Conservation (phyloP, 2,329 filamentous ascomycete species). For the Fusarium continuum region DNA sequence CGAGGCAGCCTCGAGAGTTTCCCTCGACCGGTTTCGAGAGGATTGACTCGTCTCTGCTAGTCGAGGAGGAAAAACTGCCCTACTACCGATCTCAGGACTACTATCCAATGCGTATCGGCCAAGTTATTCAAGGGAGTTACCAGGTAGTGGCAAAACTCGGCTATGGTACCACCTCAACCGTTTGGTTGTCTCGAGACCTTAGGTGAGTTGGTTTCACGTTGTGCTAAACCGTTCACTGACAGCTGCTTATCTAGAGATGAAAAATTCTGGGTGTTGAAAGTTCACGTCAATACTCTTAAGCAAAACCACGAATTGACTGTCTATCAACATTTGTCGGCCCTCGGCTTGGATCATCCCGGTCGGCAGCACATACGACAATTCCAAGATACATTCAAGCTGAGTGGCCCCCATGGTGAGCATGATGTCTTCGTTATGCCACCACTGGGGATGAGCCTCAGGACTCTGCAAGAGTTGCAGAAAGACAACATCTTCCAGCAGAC, state of each 20-base stretch:
- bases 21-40: neutral
- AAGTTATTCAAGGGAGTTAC: constrained; percentile 48
- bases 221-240: neutral
- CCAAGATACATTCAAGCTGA: constrained; percentile 49
- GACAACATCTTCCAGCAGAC: constrained; percentile 39
- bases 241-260: constrained; percentile 20
- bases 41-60: constrained; percentile 12
- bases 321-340: constrained; percentile 42
- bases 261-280: constrained; percentile 47
- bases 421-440: constrained; percentile 48
- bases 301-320: constrained; percentile 45
- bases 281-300: constrained; percentile 45
- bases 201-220: constrained; percentile 4
- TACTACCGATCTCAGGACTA: constrained; percentile 44
- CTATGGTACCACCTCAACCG: constrained; percentile 53
- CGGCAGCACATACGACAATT: constrained; percentile 45
- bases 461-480: constrained; percentile 45
- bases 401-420: constrained; percentile 47
- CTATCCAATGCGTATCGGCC: constrained; percentile 50
- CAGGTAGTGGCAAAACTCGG: constrained; percentile 54
- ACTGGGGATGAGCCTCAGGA: constrained; percentile 50
- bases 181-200: constrained; percentile 54
- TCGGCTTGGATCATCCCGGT: constrained; percentile 43
- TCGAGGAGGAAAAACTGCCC: constrained; percentile 44
- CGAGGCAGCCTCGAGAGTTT: neutral